phyloP scores from a whole-genome alignment of 352 stramenopile species.

The Globisporangium paroecandrum region DNA sequence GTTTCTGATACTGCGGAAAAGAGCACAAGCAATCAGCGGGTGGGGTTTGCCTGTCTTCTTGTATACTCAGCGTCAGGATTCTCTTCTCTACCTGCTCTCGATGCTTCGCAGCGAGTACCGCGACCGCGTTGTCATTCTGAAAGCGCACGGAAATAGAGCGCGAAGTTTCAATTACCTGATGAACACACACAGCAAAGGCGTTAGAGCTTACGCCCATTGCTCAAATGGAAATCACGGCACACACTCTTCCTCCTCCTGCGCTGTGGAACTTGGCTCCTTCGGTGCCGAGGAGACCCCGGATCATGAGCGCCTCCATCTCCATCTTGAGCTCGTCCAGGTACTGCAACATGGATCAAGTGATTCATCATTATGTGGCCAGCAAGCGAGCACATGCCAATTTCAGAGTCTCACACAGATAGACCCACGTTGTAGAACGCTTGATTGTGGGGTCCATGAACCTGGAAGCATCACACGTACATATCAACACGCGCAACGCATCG shows the following conservation, averaged over 20 bases:
- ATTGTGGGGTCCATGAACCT: slow-evolving; percentile 56
- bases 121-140: slow-evolving; percentile 28
- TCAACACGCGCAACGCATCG: neutral
- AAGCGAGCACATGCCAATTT: neutral
- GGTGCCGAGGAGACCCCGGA: slow-evolving; percentile 38
- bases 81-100: slow-evolving; percentile 29
- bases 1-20: neutral
- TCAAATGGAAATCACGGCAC: slow-evolving; percentile 1
- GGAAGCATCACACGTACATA: slow-evolving; percentile 5
- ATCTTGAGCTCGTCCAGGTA: slow-evolving; percentile 56
- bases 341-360: slow-evolving; percentile 7
- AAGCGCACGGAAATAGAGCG: slow-evolving; percentile 20
- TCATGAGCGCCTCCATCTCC: slow-evolving; percentile 59
- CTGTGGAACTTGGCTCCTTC: slow-evolving; percentile 44
- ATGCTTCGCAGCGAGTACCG: slow-evolving; percentile 36
- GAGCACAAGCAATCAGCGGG: neutral
- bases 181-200: neutral
- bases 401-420: neutral
- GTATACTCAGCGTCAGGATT: neutral
- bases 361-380: neutral
- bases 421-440: slow-evolving; percentile 57
- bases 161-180: slow-evolving; percentile 4
- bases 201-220: neutral
- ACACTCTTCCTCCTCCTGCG: slow-evolving; percentile 40
- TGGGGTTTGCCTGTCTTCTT: neutral